Conservation (phyloP, 2,329 filamentous ascomycete genomes). For the Penicillium sp. region DNA sequence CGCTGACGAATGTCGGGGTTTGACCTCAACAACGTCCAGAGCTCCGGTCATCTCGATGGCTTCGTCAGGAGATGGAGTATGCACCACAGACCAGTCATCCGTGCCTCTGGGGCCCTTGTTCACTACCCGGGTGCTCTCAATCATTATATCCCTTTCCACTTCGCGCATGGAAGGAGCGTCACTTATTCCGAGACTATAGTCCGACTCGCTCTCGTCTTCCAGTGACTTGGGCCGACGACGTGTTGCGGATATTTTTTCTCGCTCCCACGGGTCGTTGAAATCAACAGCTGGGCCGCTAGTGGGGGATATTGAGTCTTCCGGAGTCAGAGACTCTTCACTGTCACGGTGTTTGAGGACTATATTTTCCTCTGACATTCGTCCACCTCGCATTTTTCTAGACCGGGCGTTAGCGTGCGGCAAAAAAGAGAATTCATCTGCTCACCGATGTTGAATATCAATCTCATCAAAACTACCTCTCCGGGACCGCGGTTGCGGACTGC, state of each 20-base stretch:
- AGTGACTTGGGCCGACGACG: conserved; percentile 4
- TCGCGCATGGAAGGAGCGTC: conserved; percentile 1
- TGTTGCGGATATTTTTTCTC: background rate
- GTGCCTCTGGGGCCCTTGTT: conserved; percentile 60
- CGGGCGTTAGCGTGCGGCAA: background rate
- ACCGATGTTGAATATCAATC: conserved; percentile 56
- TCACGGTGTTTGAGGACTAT: conserved; percentile 35
- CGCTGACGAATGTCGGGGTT: conserved; percentile 32
- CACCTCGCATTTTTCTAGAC: conserved; percentile 26
- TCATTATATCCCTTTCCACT: conserved; percentile 2
- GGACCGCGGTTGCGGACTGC: conserved; percentile 28
- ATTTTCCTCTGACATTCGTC: conserved; percentile 26
- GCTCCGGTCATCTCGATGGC: conserved; percentile 20
- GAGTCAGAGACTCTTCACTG: conserved; percentile 32
- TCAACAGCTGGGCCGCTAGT: conserved; percentile 30
- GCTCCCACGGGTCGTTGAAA: conserved; percentile 19
- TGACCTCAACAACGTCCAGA: conserved; percentile 21
- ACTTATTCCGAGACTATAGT: conserved; percentile 1
- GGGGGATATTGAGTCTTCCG: conserved; percentile 32
- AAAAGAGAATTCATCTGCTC: conserved; percentile 20
- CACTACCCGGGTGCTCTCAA: background rate
- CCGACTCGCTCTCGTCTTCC: conserved; percentile 2
- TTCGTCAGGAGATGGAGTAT: conserved; percentile 57
- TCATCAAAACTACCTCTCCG: conserved; percentile 48
- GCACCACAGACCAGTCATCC: conserved; percentile 75